Conservation (phyloP, 2,329 filamentous ascomycete genomes). For the Arthrobotrys musiformis region DNA sequence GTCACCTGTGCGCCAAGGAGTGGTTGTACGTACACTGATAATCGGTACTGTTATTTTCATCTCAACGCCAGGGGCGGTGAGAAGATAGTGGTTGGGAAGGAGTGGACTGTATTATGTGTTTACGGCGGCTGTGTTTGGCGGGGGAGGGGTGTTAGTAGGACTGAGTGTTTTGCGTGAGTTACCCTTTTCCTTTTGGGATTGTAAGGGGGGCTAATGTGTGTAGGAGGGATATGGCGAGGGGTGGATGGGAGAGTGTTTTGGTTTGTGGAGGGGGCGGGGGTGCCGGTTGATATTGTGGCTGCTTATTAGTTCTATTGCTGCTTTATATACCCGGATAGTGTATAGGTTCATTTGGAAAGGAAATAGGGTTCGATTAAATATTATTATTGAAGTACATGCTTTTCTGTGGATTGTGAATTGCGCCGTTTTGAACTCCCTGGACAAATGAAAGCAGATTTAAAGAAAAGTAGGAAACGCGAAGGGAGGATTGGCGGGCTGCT, state of each 20-base stretch:
- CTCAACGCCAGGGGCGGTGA: too few species aligned
- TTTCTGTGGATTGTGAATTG: not conserved
- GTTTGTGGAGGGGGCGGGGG: not conserved
- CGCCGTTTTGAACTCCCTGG: too few species aligned
- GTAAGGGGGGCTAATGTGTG: not conserved
- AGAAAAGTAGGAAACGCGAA: not conserved
- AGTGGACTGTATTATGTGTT: too few species aligned
- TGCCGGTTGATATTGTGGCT: not conserved
- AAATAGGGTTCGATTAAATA: not conserved
- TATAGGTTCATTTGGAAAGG: not conserved
- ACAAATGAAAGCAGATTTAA: too few species aligned
- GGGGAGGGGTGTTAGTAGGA: not conserved
- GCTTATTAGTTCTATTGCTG: too few species aligned
- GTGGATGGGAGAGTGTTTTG: not conserved
- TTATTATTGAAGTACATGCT: not conserved
- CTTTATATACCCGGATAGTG: too few species aligned
- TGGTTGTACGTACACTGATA: too few species aligned
- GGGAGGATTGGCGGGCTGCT: too few species aligned
- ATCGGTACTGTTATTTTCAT: too few species aligned
- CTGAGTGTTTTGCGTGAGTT: not conserved
- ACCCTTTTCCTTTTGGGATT: not conserved
- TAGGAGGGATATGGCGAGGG: not conserved
- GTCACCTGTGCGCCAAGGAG: too few species aligned
- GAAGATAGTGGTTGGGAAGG: too few species aligned
- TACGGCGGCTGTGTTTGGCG: too few species aligned